phyloP scores from a whole-genome alignment of 768 basidiomycete genomes.

The Naganishia kalamii region DNA sequence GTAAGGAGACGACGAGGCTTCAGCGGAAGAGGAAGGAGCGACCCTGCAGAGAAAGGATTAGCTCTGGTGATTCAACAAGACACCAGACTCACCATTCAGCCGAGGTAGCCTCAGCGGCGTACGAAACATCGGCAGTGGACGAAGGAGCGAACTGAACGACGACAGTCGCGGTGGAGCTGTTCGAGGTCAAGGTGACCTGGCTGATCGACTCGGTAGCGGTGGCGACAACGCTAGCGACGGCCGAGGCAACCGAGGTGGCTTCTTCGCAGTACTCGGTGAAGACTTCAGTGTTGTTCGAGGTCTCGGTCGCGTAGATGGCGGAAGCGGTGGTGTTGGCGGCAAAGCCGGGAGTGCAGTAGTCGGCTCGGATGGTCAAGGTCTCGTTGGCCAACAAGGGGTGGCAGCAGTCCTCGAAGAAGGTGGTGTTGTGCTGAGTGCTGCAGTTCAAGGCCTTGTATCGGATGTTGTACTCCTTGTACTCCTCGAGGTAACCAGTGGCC shows the following conservation, averaged over 20 bases:
- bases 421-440: slow-evolving; percentile 47
- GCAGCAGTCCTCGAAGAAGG: slow-evolving; percentile 62
- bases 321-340: slow-evolving; percentile 26
- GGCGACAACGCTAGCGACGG: slow-evolving; percentile 26
- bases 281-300: slow-evolving; percentile 27
- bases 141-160: slow-evolving; percentile 28
- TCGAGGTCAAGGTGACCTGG: slow-evolving; percentile 26
- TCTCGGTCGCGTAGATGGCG: slow-evolving; percentile 26
- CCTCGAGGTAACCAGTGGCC: slow-evolving; percentile 43
- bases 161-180: slow-evolving; percentile 23
- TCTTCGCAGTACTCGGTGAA: slow-evolving; percentile 26
- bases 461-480: slow-evolving; percentile 51
- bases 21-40: slow-evolving; percentile 23
- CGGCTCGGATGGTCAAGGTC: slow-evolving; percentile 52
- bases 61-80: neutral
- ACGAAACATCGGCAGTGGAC: slow-evolving; percentile 20
- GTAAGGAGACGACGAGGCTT: slow-evolving; percentile 22
- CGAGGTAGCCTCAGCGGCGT: neutral
- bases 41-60: neutral
- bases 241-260: slow-evolving; percentile 29
- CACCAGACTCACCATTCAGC: slow-evolving; percentile 9
- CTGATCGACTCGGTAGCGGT: slow-evolving; percentile 14
- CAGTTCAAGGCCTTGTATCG: slow-evolving; percentile 60
- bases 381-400: slow-evolving; percentile 62
- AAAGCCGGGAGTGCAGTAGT: slow-evolving; percentile 53